Percentiles rank a stretch among this genome's conserved stretches.
These are phyloP conservation scores for Aspergillus avenaceus DNA, from an alignment of 495 filamentous ascomycete genomes.

Conservation along the genomic window DNA sequence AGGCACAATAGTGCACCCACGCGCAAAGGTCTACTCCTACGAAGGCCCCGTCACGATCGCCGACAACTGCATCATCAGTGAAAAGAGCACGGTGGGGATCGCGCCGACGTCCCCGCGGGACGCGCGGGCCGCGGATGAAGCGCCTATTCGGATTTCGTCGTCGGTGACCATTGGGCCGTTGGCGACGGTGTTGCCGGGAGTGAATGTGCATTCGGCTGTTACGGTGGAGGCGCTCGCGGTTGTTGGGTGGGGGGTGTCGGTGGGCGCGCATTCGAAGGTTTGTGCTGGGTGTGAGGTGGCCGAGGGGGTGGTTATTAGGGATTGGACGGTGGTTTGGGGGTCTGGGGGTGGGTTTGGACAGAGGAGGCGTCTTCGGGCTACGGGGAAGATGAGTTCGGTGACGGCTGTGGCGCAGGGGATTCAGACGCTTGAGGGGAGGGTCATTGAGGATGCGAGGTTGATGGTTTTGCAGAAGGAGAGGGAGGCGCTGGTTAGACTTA, in stretches of 20 bases:
- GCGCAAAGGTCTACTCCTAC: constrained; percentile 63
- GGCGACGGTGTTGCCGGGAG: constrained; percentile 30
- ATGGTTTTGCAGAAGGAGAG: constrained; percentile 43
- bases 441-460: constrained; percentile 45
- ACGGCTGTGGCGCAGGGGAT: constrained; percentile 16
- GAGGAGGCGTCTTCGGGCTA: constrained; percentile 26
- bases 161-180: constrained; percentile 32
- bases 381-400: constrained; percentile 14
- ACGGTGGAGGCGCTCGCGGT: constrained; percentile 31
- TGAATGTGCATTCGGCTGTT: constrained; percentile 31
- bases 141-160: constrained; percentile 30
- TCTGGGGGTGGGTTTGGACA: constrained; percentile 28
- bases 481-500: constrained; percentile 35
- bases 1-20: constrained; percentile 79
- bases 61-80: constrained; percentile 69
- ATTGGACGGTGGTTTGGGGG: constrained; percentile 46
- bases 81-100: constrained; percentile 61
- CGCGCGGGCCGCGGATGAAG: constrained; percentile 6
- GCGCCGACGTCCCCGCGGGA: constrained; percentile 17
- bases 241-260: constrained; percentile 24
- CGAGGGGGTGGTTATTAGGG: constrained; percentile 20
- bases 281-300: constrained; percentile 35
- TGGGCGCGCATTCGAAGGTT: constrained; percentile 40
- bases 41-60: constrained; percentile 70
- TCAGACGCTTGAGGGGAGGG: constrained; percentile 26